These are phyloP conservation scores for Penicillium macrosclerotiorum DNA, from an alignment of 495 filamentous ascomycete genomes.

Conservation along the genomic window DNA sequence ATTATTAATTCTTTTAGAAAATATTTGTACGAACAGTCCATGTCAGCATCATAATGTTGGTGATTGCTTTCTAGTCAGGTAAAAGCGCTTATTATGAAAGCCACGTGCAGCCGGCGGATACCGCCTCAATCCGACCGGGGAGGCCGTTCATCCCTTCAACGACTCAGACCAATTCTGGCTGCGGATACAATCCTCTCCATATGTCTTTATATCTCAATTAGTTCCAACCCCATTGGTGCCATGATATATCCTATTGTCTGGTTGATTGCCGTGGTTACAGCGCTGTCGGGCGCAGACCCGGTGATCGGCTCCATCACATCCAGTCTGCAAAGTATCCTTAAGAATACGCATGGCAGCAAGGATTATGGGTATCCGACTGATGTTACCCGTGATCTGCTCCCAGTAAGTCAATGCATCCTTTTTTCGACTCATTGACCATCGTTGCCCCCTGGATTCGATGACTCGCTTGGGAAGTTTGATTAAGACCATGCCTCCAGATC, in stretches of 20 bases:
- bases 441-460: background rate
- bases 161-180: background rate
- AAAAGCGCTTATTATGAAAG: too few relatives aligned
- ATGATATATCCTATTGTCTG: conserved; percentile 16
- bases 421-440: background rate
- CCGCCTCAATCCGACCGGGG: background rate
- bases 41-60: too few relatives aligned
- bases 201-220: background rate
- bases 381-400: conserved; percentile 43
- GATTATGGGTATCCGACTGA: conserved; percentile 48
- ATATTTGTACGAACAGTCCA: conserved; percentile 3
- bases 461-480: too few relatives aligned
- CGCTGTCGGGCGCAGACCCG: conserved; percentile 24
- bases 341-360: conserved; percentile 40
- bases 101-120: conserved; percentile 7
- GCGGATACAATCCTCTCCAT: too few relatives aligned
- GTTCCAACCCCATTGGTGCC: background rate
- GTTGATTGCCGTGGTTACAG: conserved; percentile 21
- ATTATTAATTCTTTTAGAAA: background rate
- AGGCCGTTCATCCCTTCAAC: background rate
- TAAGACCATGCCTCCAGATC: too few relatives aligned
- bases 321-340: conserved; percentile 40
- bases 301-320: conserved; percentile 28
- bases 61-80: too few relatives aligned
- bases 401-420: conserved; percentile 38